A percentile compares a stretch with the other conserved stretches of the same genome.
These are phyloP conservation scores for Pelargonium cotyledonis DNA, from an alignment of 441 rosid genomes.

Conservation along the genomic window DNA sequence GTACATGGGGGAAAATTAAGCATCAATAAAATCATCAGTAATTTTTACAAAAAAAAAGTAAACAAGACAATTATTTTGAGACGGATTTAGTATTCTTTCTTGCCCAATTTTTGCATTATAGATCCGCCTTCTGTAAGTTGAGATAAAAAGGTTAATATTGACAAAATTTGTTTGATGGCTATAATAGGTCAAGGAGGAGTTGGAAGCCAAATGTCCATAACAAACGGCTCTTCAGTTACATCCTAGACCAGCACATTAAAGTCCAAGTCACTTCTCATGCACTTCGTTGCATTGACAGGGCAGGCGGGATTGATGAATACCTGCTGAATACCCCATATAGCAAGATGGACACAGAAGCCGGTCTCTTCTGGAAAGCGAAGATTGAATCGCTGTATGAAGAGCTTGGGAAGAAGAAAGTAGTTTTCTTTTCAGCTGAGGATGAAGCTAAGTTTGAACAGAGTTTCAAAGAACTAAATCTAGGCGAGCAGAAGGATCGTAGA, in stretches of 20 bases:
- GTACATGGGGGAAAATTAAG: too few relatives aligned
- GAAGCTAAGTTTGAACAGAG: slow-evolving; percentile 75
- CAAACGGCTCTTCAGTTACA: slow-evolving; percentile 85
- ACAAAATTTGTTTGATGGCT: slow-evolving; percentile 14
- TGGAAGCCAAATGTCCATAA: slow-evolving; percentile 98
- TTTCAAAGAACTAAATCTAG: slow-evolving; percentile 62
- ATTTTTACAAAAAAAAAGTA: neutral
- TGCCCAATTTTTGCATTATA: neutral
- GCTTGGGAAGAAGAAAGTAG: slow-evolving; percentile 66
- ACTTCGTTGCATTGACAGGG: slow-evolving; percentile 93
- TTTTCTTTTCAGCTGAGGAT: slow-evolving; percentile 62
- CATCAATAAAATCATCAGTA: too few relatives aligned
- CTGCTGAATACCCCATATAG: slow-evolving; percentile 85
- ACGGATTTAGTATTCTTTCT: neutral
- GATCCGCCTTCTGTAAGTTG: neutral
- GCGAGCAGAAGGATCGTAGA: slow-evolving; percentile 59
- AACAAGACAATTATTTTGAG: neutral
- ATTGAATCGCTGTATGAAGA: slow-evolving; percentile 82
- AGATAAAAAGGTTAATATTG: neutral
- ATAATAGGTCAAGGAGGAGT: slow-evolving; percentile 60
- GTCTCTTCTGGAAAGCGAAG: slow-evolving; percentile 84
- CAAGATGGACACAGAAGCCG: slow-evolving; percentile 90
- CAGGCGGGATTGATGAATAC: slow-evolving; percentile 97
- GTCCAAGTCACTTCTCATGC: slow-evolving; percentile 85
- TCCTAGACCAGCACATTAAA: slow-evolving; percentile 77